Conservation (phyloP, 2,329 filamentous ascomycete species). For the Didymella segeticola region DNA sequence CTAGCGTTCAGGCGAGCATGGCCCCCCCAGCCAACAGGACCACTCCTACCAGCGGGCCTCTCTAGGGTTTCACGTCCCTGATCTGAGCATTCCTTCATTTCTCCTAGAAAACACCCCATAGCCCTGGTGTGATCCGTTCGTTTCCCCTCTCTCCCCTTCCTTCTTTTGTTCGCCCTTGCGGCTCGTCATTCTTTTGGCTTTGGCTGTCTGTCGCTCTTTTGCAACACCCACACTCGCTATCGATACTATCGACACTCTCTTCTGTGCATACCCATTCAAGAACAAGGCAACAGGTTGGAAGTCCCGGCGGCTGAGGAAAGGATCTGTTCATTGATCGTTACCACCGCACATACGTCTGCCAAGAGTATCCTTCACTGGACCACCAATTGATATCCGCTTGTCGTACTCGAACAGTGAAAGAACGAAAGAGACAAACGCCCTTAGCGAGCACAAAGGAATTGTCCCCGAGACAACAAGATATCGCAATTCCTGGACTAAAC, state of each 20-base stretch:
- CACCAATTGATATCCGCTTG: slow-evolving; percentile 5
- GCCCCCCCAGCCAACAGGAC: slow-evolving; percentile 28
- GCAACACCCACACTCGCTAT: slow-evolving; percentile 36
- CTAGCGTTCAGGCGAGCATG: slow-evolving; percentile 32
- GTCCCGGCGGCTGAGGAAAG: slow-evolving; percentile 38
- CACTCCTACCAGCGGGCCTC: slow-evolving; percentile 27
- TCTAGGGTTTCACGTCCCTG: slow-evolving; percentile 45
- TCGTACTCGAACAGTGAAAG: slow-evolving; percentile 7
- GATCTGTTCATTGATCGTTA: slow-evolving; percentile 15
- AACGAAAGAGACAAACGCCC: slow-evolving; percentile 1
- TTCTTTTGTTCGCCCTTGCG: slow-evolving; percentile 33
- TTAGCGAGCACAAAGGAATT: slow-evolving; percentile 1
- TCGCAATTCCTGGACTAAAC: slow-evolving; percentile 2
- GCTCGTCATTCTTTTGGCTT: slow-evolving; percentile 40
- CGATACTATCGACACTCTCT: slow-evolving; percentile 36
- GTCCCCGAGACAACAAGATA: slow-evolving; percentile 1
- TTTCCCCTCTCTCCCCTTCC: slow-evolving; percentile 30
- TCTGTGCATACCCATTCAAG: slow-evolving; percentile 31
- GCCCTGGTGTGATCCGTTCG: slow-evolving; percentile 38
- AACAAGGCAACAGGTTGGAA: slow-evolving; percentile 25
- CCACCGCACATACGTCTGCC: background rate
- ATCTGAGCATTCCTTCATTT: slow-evolving; percentile 50
- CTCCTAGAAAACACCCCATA: slow-evolving; percentile 39
- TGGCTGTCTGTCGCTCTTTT: slow-evolving; percentile 30
- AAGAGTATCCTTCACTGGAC: slow-evolving; percentile 15